These are phyloP conservation scores for Rubia balearica DNA, from an alignment of 305 asterid species.

Conservation along the genomic window DNA sequence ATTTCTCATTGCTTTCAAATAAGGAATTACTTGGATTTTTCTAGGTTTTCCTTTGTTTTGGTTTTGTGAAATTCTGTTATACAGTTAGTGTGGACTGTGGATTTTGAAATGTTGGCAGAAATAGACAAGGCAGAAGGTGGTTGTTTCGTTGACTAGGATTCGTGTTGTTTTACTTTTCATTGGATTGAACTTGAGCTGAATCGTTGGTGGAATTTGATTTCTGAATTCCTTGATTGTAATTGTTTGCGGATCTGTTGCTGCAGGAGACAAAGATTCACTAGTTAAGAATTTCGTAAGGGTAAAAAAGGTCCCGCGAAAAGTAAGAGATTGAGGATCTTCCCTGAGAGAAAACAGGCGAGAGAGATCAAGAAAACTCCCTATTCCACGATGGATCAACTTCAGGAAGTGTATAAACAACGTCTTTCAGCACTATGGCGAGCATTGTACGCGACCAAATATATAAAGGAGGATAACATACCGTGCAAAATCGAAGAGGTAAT, in stretches of 20 bases:
- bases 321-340: background rate
- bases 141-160: constrained; percentile 6
- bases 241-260: background rate
- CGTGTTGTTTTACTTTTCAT: background rate
- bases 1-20: background rate
- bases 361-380: background rate
- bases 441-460: constrained; percentile 25
- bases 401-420: constrained; percentile 25
- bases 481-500: constrained; percentile 74
- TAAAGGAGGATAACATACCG: constrained; percentile 47
- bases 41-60: background rate
- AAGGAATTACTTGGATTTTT: background rate
- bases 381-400: constrained; percentile 28
- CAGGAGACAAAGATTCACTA: background rate
- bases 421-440: constrained; percentile 37
- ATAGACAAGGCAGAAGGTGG: background rate
- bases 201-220: background rate
- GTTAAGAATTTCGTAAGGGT: background rate
- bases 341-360: background rate
- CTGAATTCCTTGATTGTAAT: background rate
- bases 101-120: background rate
- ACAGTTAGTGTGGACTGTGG: background rate
- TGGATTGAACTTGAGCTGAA: background rate
- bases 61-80: background rate
- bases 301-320: background rate